Percentiles rank a stretch among this genome's conserved stretches.
Conservation (phyloP, 169 alveolate species). For the Plasmodium malariae region DNA sequence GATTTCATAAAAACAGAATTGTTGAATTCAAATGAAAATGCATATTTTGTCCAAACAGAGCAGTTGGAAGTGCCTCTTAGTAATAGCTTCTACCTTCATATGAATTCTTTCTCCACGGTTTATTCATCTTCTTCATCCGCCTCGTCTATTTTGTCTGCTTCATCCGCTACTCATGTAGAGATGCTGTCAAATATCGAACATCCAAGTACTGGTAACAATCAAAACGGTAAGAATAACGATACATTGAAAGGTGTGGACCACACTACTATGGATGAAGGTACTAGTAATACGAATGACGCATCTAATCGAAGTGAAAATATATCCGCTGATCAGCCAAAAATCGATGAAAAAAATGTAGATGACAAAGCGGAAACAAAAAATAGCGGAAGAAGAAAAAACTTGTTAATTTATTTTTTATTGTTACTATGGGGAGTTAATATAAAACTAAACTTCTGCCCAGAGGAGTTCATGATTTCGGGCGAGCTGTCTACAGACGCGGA, state of each 20-base stretch:
- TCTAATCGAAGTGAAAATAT: neutral
- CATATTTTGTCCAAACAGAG: neutral
- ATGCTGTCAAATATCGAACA: too few species aligned
- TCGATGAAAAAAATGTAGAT: neutral
- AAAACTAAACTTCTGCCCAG: conserved; percentile 2
- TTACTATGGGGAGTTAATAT: conserved; percentile 66
- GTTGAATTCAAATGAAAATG: neutral
- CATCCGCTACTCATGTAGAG: neutral
- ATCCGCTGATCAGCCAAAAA: neutral
- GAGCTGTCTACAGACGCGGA: conserved; percentile 57
- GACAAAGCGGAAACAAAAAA: neutral
- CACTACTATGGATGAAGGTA: too few species aligned
- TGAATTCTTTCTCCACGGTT: neutral
- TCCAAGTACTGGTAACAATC: too few species aligned
- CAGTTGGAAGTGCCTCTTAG: too few species aligned
- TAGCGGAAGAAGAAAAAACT: neutral
- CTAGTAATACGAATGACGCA: neutral
- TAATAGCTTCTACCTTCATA: neutral
- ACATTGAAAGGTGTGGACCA: too few species aligned
- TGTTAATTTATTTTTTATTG: conserved; percentile 24
- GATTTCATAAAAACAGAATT: conserved; percentile 12
- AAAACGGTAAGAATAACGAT: too few species aligned
- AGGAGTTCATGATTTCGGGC: conserved; percentile 62
- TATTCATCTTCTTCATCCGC: neutral
- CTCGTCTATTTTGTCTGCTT: neutral